phyloP scores from a whole-genome alignment of 257 asterid species.

The Knoxia roxburghii region DNA sequence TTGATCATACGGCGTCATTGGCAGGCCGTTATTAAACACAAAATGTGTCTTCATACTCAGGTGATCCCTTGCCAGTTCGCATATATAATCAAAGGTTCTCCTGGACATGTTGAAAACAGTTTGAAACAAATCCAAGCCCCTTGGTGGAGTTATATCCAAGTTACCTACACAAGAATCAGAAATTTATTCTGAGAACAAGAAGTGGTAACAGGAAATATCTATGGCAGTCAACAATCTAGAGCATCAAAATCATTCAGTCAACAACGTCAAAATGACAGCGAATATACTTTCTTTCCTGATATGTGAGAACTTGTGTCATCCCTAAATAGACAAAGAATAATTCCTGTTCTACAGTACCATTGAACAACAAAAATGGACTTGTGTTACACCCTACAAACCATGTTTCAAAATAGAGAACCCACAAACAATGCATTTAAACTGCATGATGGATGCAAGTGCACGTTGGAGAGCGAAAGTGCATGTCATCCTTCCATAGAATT shows the following conservation, averaged over 20 bases:
- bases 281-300: background rate
- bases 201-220: background rate
- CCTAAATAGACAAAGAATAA: background rate
- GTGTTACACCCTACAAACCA: background rate
- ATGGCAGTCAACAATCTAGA: background rate
- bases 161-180: conserved; percentile 4
- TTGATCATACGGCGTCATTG: conserved; percentile 60
- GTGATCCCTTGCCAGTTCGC: conserved; percentile 61
- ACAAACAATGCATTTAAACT: background rate
- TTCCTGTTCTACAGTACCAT: background rate
- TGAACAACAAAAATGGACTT: background rate
- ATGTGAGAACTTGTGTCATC: background rate
- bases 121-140: conserved; percentile 41
- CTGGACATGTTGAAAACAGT: conserved; percentile 53
- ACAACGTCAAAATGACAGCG: background rate
- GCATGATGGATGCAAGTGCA: background rate
- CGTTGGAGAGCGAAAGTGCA: background rate
- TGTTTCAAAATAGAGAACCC: background rate
- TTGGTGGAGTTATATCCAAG: conserved; percentile 33
- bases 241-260: background rate
- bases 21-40: conserved; percentile 54
- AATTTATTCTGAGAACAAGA: background rate
- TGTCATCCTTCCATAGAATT: background rate
- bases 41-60: conserved; percentile 60
- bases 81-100: conserved; percentile 63